These are phyloP conservation scores for Persicaria maculosa DNA, from an alignment of 148 eudicot genomes.

Conservation along the genomic window DNA sequence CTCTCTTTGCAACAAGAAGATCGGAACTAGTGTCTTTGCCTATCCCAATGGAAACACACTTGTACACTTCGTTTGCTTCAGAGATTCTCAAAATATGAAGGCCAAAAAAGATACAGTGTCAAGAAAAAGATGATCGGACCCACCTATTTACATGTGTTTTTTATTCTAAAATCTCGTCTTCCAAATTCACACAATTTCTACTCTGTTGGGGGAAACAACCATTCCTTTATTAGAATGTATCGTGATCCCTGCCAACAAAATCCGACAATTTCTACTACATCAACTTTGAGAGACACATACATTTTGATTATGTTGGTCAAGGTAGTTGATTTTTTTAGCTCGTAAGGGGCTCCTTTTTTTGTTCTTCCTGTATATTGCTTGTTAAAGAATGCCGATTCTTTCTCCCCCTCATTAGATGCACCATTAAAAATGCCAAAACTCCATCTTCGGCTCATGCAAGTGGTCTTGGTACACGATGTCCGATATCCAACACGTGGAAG, in stretches of 20 bases:
- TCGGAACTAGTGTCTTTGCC: slow-evolving; percentile 97
- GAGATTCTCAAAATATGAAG: slow-evolving; percentile 92
- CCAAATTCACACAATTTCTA: background rate
- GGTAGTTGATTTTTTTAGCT: background rate
- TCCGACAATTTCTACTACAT: no score
- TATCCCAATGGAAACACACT: slow-evolving; percentile 87
- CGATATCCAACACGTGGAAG: slow-evolving; percentile 13
- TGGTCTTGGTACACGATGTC: slow-evolving; percentile 84
- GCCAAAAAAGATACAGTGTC: slow-evolving; percentile 59
- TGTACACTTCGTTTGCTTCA: slow-evolving; percentile 95
- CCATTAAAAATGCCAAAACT: slow-evolving; percentile 60
- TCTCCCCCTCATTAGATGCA: slow-evolving; percentile 82
- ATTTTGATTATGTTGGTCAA: background rate
- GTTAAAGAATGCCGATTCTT: slow-evolving; percentile 28
- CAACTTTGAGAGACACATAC: no score
- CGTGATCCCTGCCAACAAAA: background rate
- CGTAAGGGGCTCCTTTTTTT: background rate
- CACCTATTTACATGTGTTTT: no score
- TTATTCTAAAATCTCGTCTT: no score
- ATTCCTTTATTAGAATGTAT: no score
- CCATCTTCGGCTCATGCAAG: slow-evolving; percentile 37
- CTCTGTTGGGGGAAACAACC: background rate
- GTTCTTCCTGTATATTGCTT: background rate
- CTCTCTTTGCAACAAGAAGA: slow-evolving; percentile 90
- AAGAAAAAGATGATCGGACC: slow-evolving; percentile 31